phyloP scores from a whole-genome alignment of 108 stramenopile genomes.

The Epithemia pelagica region DNA sequence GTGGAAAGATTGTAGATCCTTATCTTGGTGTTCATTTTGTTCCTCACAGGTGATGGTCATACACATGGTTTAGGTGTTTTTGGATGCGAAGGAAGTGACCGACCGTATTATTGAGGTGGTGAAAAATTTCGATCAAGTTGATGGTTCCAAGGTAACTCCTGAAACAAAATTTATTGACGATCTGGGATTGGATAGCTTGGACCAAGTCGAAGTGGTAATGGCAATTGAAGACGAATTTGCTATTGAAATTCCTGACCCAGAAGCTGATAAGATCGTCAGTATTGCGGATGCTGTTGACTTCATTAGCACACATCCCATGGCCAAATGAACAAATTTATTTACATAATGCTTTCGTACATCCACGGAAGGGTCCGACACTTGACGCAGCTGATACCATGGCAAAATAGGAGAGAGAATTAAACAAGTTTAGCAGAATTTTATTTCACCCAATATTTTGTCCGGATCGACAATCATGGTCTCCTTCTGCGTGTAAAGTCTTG shows the following conservation, averaged over 20 bases:
- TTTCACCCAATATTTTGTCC: too few species aligned
- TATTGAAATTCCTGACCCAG: constrained; percentile 99
- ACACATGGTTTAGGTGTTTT: constrained; percentile 87
- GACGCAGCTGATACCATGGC: not conserved
- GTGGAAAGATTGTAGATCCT: too few species aligned
- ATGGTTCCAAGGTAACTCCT: constrained; percentile 74
- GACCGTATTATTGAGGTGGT: constrained; percentile 92
- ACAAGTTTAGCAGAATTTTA: too few species aligned
- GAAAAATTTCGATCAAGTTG: constrained; percentile 99
- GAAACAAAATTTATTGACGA: constrained; percentile 89
- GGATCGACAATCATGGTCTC: too few species aligned
- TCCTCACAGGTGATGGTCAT: too few species aligned
- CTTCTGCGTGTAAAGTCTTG: too few species aligned
- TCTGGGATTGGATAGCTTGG: constrained; percentile 96
- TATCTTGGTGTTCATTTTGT: too few species aligned
- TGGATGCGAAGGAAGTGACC: constrained; percentile 88
- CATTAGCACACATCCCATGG: constrained; percentile 90
- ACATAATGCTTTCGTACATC: not conserved
- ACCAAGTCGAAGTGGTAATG: constrained; percentile 98
- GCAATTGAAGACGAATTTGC: constrained; percentile 99
- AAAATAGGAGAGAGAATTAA: not conserved
- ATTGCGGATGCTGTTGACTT: constrained; percentile 93
- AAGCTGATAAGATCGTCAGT: constrained; percentile 96
- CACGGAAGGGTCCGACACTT: not conserved
- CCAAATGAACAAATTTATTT: constrained; percentile 52